A percentile compares a stretch with the other conserved stretches of the same genome.
These are phyloP conservation scores for Coccomyxa sp. DNA, from an alignment of 139 green algal species.

Conservation along the genomic window DNA sequence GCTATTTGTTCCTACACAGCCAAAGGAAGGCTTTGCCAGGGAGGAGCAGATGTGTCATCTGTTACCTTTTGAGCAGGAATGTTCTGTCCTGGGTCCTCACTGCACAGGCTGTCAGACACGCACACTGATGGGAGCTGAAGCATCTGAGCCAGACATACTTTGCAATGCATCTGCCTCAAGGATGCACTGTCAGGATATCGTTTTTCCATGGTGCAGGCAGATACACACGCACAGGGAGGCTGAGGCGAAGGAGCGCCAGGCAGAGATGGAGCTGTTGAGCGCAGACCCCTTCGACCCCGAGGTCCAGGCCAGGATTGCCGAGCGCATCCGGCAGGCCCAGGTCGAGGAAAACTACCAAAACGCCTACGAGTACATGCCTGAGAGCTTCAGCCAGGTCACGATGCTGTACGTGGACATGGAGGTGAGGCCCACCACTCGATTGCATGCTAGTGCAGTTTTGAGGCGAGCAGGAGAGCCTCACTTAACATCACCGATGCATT, in stretches of 20 bases:
- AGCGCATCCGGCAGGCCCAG: constrained; percentile 83
- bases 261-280: constrained; percentile 40
- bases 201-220: constrained; percentile 16
- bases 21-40: not conserved
- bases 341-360: constrained; percentile 85
- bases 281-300: constrained; percentile 89
- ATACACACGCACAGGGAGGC: not conserved
- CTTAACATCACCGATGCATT: too few relatives aligned
- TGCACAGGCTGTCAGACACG: not conserved
- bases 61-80: too few relatives aligned
- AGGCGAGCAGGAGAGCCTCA: too few relatives aligned
- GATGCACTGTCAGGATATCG: not conserved
- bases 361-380: constrained; percentile 89
- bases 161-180: not conserved
- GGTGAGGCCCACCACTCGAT: too few relatives aligned
- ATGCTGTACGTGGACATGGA: constrained; percentile 89
- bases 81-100: not conserved
- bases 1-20: not conserved
- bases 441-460: too few relatives aligned
- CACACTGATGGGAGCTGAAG: not conserved
- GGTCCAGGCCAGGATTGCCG: constrained; percentile 82
- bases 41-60: too few relatives aligned
- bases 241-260: constrained; percentile 9
- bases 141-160: not conserved
- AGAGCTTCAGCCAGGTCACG: constrained; percentile 66